A percentile compares a stretch with the other conserved stretches of the same genome.
Conservation (phyloP, 495 filamentous ascomycete genomes). For the Venustampulla echinocandica region DNA sequence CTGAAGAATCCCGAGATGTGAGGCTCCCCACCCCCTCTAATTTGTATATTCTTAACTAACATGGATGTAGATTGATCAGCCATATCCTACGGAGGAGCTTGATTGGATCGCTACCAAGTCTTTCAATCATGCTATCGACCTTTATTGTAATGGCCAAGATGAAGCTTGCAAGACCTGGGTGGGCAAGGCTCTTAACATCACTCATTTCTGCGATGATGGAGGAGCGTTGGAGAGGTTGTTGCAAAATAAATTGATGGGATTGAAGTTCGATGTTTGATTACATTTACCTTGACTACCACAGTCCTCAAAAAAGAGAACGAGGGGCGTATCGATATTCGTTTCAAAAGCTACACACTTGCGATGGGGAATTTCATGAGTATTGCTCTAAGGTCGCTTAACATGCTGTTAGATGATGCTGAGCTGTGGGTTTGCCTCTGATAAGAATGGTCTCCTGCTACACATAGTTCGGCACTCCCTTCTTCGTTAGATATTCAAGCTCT, state of each 20-base stretch:
- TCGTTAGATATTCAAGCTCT: too few species aligned
- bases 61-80: slow-evolving; percentile 29
- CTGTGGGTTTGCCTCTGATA: too few species aligned
- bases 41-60: not conserved
- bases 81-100: slow-evolving; percentile 62
- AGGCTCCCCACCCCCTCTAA: slow-evolving; percentile 1
- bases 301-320: too few species aligned
- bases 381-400: too few species aligned
- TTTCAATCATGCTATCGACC: slow-evolving; percentile 72
- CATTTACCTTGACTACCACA: too few species aligned
- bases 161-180: slow-evolving; percentile 55
- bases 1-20: slow-evolving; percentile 34
- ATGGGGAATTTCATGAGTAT: too few species aligned
- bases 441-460: too few species aligned
- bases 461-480: too few species aligned
- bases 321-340: too few species aligned
- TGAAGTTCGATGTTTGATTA: slow-evolving; percentile 29
- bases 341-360: too few species aligned
- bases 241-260: slow-evolving; percentile 41
- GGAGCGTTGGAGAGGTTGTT: slow-evolving; percentile 43
- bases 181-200: slow-evolving; percentile 53
- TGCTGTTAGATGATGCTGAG: too few species aligned
- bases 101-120: slow-evolving; percentile 65
- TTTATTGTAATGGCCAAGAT: slow-evolving; percentile 49
- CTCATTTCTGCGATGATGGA: slow-evolving; percentile 44